Base-by-base conservation (phyloP, 768 basidiomycete species). In the Megacollybia marginata region DNA sequence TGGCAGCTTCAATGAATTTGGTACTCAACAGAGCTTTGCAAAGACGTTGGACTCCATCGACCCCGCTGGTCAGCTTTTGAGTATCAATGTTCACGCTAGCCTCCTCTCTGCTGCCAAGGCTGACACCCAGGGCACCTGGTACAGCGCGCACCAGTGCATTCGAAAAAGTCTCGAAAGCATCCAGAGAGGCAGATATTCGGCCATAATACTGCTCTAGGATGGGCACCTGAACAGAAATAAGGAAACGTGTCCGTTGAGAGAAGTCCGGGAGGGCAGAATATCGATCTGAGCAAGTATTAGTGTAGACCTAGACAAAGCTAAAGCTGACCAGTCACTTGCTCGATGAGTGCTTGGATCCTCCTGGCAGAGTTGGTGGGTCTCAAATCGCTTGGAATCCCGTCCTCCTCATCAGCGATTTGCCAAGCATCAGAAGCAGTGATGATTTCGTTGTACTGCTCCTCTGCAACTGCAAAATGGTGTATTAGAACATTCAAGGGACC, bases 121-220 rank as follows among this genome's bases (percentile, higher is more conserved):
- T 74, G 42, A 82, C 82, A 16, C 80, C 75, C 36, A 98, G 73
- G 0, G 92, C 92, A 15, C 96, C 96, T 1, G 96, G 96, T 1
- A 98, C 93, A 4, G 87, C 87, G 12, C 92, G 85, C 38, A 93
- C 80, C 55, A 99, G 82, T 0, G 85, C 78, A 31, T 88, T 92
- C 1, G 92, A 91, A 5, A 96, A 72, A 1, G 85, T 87, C 65
- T 98, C 96, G 57, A 97, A 97, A 0, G 94, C 95, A 58, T 97
- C 92, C 20, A 97, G 69, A 9, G 93, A 92, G 9, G 85, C 79
- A 1, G 80, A 73, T 62, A 99, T 83, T 16, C 94, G 83, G 9
- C 70, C 66, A 53, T 82, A 77, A 63, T 96, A 99, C 5, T 76
- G 69, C 50, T 87, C 79, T 11, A 99, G 68, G 11, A 96, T 61